These are phyloP conservation scores for Rubia tinctorum DNA, from an alignment of 305 asterid species.

Conservation along the genomic window DNA sequence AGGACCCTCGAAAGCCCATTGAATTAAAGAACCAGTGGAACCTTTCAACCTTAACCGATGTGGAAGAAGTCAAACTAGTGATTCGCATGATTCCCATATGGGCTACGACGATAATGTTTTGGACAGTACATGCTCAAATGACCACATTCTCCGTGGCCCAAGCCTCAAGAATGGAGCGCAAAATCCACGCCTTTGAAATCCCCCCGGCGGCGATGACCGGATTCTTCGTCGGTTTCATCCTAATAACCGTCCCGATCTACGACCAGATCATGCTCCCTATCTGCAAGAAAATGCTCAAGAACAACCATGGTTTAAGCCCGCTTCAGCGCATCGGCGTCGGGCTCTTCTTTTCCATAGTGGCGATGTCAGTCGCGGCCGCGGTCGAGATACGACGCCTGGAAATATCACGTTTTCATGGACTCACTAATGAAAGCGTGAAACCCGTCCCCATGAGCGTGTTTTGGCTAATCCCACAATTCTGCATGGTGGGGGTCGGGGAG, in stretches of 20 bases:
- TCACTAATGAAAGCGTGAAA: slow-evolving; percentile 23
- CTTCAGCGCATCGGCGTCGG: slow-evolving; percentile 61
- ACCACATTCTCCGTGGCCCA: slow-evolving; percentile 80
- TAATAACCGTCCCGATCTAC: slow-evolving; percentile 49
- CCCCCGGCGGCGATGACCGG: slow-evolving; percentile 72
- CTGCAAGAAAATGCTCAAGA: slow-evolving; percentile 23
- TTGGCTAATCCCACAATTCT: slow-evolving; percentile 61
- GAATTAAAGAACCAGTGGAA: slow-evolving; percentile 45
- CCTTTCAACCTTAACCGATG: slow-evolving; percentile 69
- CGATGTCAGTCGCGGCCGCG: slow-evolving; percentile 59
- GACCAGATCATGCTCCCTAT: slow-evolving; percentile 53
- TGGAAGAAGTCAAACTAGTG: slow-evolving; percentile 81
- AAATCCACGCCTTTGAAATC: slow-evolving; percentile 48
- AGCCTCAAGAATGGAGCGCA: slow-evolving; percentile 65
- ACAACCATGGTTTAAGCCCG: slow-evolving; percentile 63
- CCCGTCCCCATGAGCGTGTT: slow-evolving; percentile 54
- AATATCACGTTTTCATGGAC: slow-evolving; percentile 39
- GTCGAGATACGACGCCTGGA: slow-evolving; percentile 48
- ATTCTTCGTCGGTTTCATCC: slow-evolving; percentile 57
- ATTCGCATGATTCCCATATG: slow-evolving; percentile 76
- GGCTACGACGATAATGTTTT: slow-evolving; percentile 82
- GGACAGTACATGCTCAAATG: slow-evolving; percentile 84
- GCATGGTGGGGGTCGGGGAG: slow-evolving; percentile 76
- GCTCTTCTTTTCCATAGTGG: slow-evolving; percentile 41
- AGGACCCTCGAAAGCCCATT: slow-evolving; percentile 20